A percentile compares a stretch with the other conserved stretches of the same genome.
phyloP scores from a whole-genome alignment of 768 basidiomycete genomes.

The Rhizopogon vesiculosus region DNA sequence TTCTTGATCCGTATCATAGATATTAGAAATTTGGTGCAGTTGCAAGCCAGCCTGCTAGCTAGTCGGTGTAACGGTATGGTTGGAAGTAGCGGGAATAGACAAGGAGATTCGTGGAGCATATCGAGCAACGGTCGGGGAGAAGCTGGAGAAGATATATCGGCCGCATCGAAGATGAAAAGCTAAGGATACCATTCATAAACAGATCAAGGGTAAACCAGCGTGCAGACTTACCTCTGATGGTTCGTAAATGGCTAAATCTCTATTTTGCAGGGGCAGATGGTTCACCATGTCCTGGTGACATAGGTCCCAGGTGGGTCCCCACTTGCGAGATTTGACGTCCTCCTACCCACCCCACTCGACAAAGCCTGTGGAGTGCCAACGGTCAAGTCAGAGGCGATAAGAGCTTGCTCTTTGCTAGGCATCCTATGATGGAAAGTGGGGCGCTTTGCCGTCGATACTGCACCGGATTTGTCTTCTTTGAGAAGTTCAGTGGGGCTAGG shows the following conservation, averaged over 20 bases:
- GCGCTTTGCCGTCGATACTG: constrained; percentile 53
- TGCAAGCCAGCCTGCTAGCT: neutral
- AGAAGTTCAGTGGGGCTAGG: constrained; percentile 69
- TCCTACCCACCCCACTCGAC: constrained; percentile 8
- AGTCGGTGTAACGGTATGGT: neutral
- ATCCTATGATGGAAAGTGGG: constrained; percentile 57
- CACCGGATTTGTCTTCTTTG: constrained; percentile 57
- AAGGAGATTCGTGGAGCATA: too few relatives aligned
- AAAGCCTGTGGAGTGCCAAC: constrained; percentile 6
- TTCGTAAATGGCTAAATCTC: constrained; percentile 4
- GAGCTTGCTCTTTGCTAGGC: constrained; percentile 6
- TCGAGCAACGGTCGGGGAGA: neutral
- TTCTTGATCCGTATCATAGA: constrained; percentile 4
- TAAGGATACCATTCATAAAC: constrained; percentile 3
- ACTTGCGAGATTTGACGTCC: neutral
- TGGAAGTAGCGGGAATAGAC: neutral
- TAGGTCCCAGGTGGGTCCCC: constrained; percentile 4
- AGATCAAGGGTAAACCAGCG: constrained; percentile 2
- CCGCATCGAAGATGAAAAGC: neutral
- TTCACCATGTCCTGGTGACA: constrained; percentile 6
- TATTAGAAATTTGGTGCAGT: constrained; percentile 6
- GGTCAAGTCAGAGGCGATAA: neutral
- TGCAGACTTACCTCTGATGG: constrained; percentile 10
- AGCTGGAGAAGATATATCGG: neutral
- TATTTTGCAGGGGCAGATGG: constrained; percentile 9